Conservation (phyloP, 1,284 basidiomycete species). For the Boletus semigastroideus region DNA sequence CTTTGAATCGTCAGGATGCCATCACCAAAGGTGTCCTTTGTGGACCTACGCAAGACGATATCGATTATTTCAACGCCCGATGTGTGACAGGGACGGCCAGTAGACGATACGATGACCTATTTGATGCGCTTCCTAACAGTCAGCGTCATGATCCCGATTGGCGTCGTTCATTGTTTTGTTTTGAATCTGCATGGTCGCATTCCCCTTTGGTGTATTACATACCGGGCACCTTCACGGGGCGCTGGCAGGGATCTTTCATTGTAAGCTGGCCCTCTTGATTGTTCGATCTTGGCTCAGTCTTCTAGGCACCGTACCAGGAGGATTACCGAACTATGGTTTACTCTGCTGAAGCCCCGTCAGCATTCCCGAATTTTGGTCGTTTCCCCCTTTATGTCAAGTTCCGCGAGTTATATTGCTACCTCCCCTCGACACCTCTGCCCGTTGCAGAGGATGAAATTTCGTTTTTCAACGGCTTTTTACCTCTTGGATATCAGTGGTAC, state of each 20-base stretch:
- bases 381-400: conserved; percentile 47
- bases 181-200: neutral
- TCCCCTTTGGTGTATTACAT: conserved; percentile 32
- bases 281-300: conserved; percentile 11
- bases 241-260: conserved; percentile 47
- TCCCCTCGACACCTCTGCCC: conserved; percentile 30
- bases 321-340: conserved; percentile 38
- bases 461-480: conserved; percentile 47
- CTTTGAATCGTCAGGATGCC: conserved; percentile 24
- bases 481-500: conserved; percentile 35
- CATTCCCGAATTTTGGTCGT: conserved; percentile 36
- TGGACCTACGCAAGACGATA: conserved; percentile 46
- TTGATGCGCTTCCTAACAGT: conserved; percentile 30
- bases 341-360: conserved; percentile 32
- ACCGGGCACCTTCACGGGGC: conserved; percentile 43
- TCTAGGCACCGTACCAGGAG: conserved; percentile 37
- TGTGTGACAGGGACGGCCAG: conserved; percentile 39
- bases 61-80: conserved; percentile 40
- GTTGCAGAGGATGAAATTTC: conserved; percentile 21
- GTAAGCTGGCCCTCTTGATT: conserved; percentile 28
- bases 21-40: conserved; percentile 23
- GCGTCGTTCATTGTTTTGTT: conserved; percentile 24
- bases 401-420: conserved; percentile 44
- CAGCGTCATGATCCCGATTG: conserved; percentile 33
- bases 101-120: conserved; percentile 17